Evolutionary conservation across 106 monocot genomes (phyloP).

Genomic region (Dendrobium catenatum): DNA sequence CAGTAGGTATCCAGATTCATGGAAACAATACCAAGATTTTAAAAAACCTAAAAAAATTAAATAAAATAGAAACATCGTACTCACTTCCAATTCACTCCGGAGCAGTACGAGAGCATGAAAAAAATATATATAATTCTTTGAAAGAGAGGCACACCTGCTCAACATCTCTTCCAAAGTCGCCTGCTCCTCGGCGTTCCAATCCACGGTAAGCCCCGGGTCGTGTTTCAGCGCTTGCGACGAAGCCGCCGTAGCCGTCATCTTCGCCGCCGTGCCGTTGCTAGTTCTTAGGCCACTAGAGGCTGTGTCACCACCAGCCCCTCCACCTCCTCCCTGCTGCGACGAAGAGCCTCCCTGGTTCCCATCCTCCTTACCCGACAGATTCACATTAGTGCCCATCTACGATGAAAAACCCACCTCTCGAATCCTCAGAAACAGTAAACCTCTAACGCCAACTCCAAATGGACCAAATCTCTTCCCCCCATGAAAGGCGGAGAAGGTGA

Average conservation of each 20-base stretch:
- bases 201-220: slow-evolving; percentile 28
- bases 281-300: not conserved
- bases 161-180: slow-evolving; percentile 34
- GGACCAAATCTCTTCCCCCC: not conserved
- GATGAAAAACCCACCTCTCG: not conserved
- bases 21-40: too few relatives aligned
- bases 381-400: slow-evolving; percentile 42
- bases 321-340: slow-evolving; percentile 12
- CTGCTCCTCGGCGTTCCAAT: slow-evolving; percentile 45
- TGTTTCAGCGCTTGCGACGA: slow-evolving; percentile 35
- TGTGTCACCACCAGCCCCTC: slow-evolving; percentile 12
- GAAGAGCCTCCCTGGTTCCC: slow-evolving; percentile 14
- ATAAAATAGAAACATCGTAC: not conserved
- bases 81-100: not conserved
- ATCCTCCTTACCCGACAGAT: slow-evolving; percentile 23
- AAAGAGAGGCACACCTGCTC: slow-evolving; percentile 14
- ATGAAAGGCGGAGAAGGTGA: not conserved
- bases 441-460: not conserved
- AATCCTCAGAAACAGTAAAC: not conserved
- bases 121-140: not conserved
- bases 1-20: not conserved
- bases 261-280: not conserved
- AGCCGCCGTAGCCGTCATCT: slow-evolving; percentile 6
- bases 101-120: not conserved
- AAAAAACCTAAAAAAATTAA: not conserved